Evolutionary conservation across 2,329 filamentous ascomycete genomes (phyloP).

Genomic region (Phialocephala sp.): DNA sequence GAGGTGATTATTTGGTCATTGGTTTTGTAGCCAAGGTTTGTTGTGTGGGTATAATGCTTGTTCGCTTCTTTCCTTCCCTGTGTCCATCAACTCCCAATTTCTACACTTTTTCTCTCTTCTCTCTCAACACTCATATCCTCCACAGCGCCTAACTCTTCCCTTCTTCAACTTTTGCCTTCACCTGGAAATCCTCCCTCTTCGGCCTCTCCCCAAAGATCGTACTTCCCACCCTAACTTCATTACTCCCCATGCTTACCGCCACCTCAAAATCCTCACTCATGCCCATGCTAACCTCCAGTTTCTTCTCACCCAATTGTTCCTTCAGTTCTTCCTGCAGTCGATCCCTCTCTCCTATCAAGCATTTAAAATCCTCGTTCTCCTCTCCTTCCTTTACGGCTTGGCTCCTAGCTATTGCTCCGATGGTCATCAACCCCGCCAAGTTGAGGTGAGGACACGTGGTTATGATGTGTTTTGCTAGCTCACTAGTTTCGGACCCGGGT

Average conservation of each 20-base stretch:
- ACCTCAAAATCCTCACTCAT: constrained; percentile 98
- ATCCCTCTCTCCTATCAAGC: constrained; percentile 72
- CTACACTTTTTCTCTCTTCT: neutral
- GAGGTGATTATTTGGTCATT: too few species aligned
- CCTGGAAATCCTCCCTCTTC: constrained; percentile 36
- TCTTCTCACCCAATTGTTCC: constrained; percentile 60
- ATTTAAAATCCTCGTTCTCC: constrained; percentile 90
- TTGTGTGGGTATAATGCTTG: neutral
- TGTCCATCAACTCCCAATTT: neutral
- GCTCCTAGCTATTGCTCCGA: constrained; percentile 90
- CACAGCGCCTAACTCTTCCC: constrained; percentile 19
- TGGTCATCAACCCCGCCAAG: constrained; percentile 91
- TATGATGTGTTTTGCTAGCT: constrained; percentile 72
- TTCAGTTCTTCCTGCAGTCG: constrained; percentile 68
- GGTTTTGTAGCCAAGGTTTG: neutral
- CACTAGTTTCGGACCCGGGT: constrained; percentile 65
- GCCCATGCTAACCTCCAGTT: constrained; percentile 92
- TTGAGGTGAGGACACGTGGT: constrained; percentile 74
- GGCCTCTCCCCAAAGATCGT: constrained; percentile 91
- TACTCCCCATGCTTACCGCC: constrained; percentile 81
- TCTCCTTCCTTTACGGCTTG: constrained; percentile 72
- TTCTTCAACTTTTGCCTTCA: constrained; percentile 29
- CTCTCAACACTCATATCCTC: neutral
- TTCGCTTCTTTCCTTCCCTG: neutral
- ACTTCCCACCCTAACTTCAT: constrained; percentile 90